phyloP scores from a whole-genome alignment of 257 asterid species.

The Mitragyna speciosa region DNA sequence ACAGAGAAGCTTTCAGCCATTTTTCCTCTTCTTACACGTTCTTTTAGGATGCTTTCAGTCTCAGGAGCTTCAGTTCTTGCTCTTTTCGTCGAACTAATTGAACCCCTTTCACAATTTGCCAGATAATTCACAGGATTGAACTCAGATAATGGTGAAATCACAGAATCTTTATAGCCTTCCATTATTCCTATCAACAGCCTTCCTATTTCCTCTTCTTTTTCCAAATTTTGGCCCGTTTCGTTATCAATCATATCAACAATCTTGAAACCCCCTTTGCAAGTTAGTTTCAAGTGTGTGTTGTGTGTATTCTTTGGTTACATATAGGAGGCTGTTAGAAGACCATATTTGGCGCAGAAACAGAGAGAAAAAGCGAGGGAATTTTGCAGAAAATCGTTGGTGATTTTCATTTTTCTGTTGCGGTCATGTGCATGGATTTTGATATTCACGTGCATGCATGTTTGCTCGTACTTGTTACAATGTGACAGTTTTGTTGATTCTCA shows the following conservation, averaged over 20 bases:
- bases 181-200: constrained; percentile 46
- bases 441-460: neutral
- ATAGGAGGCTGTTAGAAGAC: constrained; percentile 27
- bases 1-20: too few relatives aligned
- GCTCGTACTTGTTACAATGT: neutral
- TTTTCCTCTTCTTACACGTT: too few relatives aligned
- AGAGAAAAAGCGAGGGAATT: constrained; percentile 16
- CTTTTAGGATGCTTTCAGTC: too few relatives aligned
- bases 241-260: neutral
- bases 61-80: constrained; percentile 18
- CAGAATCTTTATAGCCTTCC: constrained; percentile 53
- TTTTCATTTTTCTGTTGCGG: neutral
- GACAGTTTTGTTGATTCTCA: neutral
- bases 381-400: neutral
- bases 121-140: constrained; percentile 19
- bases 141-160: constrained; percentile 47
- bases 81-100: constrained; percentile 20
- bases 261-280: neutral
- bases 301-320: neutral
- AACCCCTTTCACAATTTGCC: constrained; percentile 16
- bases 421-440: constrained; percentile 7
- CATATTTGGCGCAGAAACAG: constrained; percentile 18
- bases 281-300: neutral
- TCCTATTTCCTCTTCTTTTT: constrained; percentile 43
- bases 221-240: constrained; percentile 17